A percentile compares a stretch with the other conserved stretches of the same genome.
Conservation (phyloP, 2,329 filamentous ascomycete genomes). For the Aschersonia sp. region DNA sequence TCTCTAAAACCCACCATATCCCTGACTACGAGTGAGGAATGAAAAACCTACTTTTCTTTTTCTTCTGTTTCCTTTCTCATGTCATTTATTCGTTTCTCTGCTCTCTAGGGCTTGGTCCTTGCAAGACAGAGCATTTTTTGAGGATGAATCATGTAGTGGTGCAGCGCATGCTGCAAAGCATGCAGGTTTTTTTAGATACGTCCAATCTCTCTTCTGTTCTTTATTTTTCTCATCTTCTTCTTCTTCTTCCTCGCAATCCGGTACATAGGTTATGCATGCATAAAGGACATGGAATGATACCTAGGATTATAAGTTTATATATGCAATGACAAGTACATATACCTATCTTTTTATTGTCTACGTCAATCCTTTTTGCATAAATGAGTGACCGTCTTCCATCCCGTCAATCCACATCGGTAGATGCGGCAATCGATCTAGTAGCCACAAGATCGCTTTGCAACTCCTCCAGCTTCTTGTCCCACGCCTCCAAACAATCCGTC, state of each 20-base stretch:
- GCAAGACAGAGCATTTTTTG: no score
- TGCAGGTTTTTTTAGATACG: background rate
- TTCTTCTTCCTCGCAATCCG: background rate
- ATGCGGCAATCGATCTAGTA: background rate
- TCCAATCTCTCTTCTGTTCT: background rate
- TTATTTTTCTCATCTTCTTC: background rate
- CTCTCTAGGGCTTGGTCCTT: no score
- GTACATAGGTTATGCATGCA: background rate
- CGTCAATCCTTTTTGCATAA: background rate
- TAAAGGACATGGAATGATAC: background rate
- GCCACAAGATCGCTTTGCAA: background rate
- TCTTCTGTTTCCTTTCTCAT: no score
- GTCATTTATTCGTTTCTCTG: no score
- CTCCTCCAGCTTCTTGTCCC: background rate
- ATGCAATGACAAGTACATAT: no score
- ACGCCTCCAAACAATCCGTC: background rate
- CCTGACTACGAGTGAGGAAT: no score
- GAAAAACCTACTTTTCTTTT: no score
- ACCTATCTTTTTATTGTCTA: background rate
- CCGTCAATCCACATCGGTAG: background rate
- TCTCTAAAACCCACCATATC: no score
- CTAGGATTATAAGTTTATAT: background rate
- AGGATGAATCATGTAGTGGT: no score
- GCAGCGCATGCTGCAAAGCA: no score
- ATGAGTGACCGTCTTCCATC: background rate